phyloP scores from a whole-genome alignment of 2,329 filamentous ascomycete genomes.

The Penicillium capsulatum region DNA sequence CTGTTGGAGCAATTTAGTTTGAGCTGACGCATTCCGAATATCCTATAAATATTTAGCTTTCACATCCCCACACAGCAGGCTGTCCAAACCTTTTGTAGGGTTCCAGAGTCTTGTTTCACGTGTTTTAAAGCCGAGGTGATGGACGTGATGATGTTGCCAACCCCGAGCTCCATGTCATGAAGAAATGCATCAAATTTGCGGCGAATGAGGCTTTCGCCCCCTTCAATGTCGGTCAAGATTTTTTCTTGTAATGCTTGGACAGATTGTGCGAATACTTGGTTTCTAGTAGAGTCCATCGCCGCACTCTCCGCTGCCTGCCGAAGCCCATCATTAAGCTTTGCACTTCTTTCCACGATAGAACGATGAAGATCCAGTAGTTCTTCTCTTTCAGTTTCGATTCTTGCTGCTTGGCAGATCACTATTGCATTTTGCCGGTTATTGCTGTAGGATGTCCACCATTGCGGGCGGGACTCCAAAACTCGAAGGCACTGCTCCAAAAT shows the following conservation, averaged over 20 bases:
- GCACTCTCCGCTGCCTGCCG: slow-evolving; percentile 33
- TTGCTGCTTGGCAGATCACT: slow-evolving; percentile 59
- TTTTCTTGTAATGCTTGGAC: slow-evolving; percentile 30
- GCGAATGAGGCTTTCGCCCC: slow-evolving; percentile 24
- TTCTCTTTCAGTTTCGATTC: slow-evolving; percentile 55
- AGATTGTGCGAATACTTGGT: slow-evolving; percentile 32
- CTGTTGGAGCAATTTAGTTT: slow-evolving; percentile 22
- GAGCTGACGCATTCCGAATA: slow-evolving; percentile 26
- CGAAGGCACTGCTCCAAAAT: slow-evolving; percentile 50
- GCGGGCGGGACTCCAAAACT: slow-evolving; percentile 51
- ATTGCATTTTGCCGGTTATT: slow-evolving; percentile 59
- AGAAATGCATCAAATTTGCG: slow-evolving; percentile 25
- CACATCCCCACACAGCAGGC: neutral
- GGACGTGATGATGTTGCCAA: slow-evolving; percentile 20
- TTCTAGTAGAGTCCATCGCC: slow-evolving; percentile 26
- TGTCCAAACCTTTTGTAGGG: slow-evolving; percentile 23
- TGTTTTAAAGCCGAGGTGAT: slow-evolving; percentile 18
- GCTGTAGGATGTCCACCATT: slow-evolving; percentile 62
- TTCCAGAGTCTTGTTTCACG: slow-evolving; percentile 15
- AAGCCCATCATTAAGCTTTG: slow-evolving; percentile 34
- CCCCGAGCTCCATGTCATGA: slow-evolving; percentile 22
- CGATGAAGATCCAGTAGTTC: slow-evolving; percentile 40
- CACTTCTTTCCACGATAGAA: slow-evolving; percentile 36
- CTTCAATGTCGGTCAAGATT: slow-evolving; percentile 31
- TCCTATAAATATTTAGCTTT: slow-evolving; percentile 26